Conservation (phyloP, 73 alveolate species). For the Paramecium sonneborni region DNA sequence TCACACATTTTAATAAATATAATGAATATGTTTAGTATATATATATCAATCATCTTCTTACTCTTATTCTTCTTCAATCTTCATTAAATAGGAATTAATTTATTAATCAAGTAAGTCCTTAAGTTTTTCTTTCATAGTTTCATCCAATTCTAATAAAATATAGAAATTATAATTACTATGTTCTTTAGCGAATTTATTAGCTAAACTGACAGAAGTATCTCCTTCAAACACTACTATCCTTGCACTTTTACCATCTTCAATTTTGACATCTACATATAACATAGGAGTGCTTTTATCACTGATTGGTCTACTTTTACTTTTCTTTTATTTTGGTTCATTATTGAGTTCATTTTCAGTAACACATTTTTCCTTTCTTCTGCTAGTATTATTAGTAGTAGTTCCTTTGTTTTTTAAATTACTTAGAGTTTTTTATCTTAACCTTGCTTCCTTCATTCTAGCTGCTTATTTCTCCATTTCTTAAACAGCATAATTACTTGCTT, state of each 20-base stretch:
- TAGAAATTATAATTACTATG: slow-evolving; percentile 67
- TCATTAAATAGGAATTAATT: slow-evolving; percentile 76
- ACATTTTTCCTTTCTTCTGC: slow-evolving; percentile 19
- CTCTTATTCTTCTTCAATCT: slow-evolving; percentile 78
- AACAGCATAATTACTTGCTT: not conserved
- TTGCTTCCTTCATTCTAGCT: slow-evolving; percentile 32
- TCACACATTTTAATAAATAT: not conserved
- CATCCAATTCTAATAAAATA: slow-evolving; percentile 48
- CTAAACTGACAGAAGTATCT: slow-evolving; percentile 89
- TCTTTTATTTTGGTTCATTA: slow-evolving; percentile 61
- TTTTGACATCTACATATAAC: slow-evolving; percentile 92
- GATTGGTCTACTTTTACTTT: slow-evolving; percentile 66
- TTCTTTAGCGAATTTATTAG: slow-evolving; percentile 86
- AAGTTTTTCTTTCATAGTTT: slow-evolving; percentile 69
- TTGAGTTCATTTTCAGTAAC: not conserved
- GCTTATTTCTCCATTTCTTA: slow-evolving; percentile 40
- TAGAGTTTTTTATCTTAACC: slow-evolving; percentile 33
- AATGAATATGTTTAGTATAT: not conserved
- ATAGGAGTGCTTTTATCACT: slow-evolving; percentile 72
- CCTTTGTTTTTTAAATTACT: not conserved
- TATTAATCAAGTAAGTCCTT: slow-evolving; percentile 77
- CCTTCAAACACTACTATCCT: slow-evolving; percentile 94
- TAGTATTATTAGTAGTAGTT: slow-evolving; percentile 37
- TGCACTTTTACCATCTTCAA: slow-evolving; percentile 90
- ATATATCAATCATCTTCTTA: not conserved